Evolutionary conservation across 2,329 filamentous ascomycete species (phyloP), one percentile per base, ranked within the genome.

Genomic region (Biscogniauxia mediterranea): DNA sequence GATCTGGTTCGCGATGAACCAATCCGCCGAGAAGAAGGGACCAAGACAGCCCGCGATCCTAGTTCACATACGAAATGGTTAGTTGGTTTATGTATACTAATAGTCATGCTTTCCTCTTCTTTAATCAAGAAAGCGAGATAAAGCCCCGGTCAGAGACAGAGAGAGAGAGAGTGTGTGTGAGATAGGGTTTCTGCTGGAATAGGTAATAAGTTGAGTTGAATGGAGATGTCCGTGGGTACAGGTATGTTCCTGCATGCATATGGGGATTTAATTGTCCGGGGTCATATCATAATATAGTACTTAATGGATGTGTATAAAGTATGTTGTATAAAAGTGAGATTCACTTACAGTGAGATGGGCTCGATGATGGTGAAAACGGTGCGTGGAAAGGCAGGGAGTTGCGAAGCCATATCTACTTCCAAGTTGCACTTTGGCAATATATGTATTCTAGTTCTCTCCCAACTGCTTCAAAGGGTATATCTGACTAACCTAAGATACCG

Each of bases 311-410:
- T 21, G 20, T 25, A 15, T 50, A 38, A 21, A 49, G 19, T n/a
- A 32, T 54, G 20, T 38, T 21, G 20, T 53, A 25, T 20, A 38
- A 28, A 21, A 56, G 53, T 20, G 42, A 55, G 52, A 20, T 55
- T 63, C 42, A 71, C 82, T 76, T 80, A 89, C 87, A 90, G 79
- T 20, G 87, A 88, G 61, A 90, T 78, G 32, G 89, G 89, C 74
- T 92, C 89, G 51, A 90, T 71, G 58, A 90, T 73, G 28, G 86
- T 89, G 66, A 92, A 90, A 55, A 90, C 78, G 54, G 89, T 73
- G 62, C 87, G 81, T 13, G 89, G 89, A 69, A 90, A 79, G 2
- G 80, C 70, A 1, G 89, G 88, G 21, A 92, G 80, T 64, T 84
- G 81, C 26, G 86, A 81, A 11, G 86, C 79, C 87, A 89, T 89